Evolutionary conservation across 2,329 filamentous ascomycete species (phyloP).

Genomic region (Fonsecaea erecta): DNA sequence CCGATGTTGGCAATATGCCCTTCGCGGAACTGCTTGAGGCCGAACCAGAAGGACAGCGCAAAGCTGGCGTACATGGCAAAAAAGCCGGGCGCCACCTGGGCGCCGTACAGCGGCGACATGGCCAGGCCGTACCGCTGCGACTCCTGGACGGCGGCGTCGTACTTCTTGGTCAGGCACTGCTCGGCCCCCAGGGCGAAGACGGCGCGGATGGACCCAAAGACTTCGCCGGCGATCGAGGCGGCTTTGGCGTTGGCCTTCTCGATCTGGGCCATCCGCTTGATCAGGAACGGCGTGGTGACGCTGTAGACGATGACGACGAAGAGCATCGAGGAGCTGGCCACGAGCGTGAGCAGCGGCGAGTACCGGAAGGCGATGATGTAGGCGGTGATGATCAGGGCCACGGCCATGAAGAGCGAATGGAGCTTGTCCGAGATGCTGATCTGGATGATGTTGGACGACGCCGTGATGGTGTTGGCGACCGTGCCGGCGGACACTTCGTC

Average conservation of each 20-base stretch:
- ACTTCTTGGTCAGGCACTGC: slow-evolving; percentile 44
- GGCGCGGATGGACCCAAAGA: slow-evolving; percentile 51
- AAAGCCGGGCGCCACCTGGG: slow-evolving; percentile 44
- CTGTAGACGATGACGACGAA: slow-evolving; percentile 45
- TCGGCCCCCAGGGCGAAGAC: slow-evolving; percentile 52
- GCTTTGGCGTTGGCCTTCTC: slow-evolving; percentile 46
- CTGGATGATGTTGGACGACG: slow-evolving; percentile 59
- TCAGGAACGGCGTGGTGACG: slow-evolving; percentile 42
- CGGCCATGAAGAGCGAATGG: slow-evolving; percentile 49
- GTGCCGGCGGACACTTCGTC: slow-evolving; percentile 57
- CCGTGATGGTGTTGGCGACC: slow-evolving; percentile 58
- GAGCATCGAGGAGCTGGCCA: slow-evolving; percentile 53
- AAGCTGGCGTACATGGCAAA: slow-evolving; percentile 47
- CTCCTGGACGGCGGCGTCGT: slow-evolving; percentile 45
- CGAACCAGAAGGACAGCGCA: slow-evolving; percentile 47
- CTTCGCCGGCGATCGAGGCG: slow-evolving; percentile 52
- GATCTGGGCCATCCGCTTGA: slow-evolving; percentile 38
- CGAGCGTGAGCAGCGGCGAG: slow-evolving; percentile 59
- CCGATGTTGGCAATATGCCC: slow-evolving; percentile 44
- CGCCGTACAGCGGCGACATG: slow-evolving; percentile 40
- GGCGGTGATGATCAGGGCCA: slow-evolving; percentile 51
- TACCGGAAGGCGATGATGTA: slow-evolving; percentile 59
- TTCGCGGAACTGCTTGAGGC: slow-evolving; percentile 43
- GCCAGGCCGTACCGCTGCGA: slow-evolving; percentile 42
- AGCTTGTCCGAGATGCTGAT: slow-evolving; percentile 61